phyloP scores from a whole-genome alignment of 768 basidiomycete species.

The Cubamyces sp. region DNA sequence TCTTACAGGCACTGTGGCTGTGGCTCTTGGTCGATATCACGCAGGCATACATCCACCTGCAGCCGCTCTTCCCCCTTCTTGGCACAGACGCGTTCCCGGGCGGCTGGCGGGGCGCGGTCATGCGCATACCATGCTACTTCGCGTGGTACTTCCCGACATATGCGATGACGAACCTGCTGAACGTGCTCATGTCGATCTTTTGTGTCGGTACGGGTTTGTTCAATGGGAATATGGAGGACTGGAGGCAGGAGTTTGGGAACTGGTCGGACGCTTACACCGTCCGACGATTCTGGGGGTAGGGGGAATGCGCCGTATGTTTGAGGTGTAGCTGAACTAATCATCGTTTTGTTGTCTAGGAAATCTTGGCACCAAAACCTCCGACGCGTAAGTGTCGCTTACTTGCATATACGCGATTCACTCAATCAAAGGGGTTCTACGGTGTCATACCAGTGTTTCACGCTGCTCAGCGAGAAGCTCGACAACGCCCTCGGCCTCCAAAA shows the following conservation, averaged over 20 bases:
- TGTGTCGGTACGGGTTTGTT: conserved; percentile 26
- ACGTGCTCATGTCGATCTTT: conserved; percentile 10
- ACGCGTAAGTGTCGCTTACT: conserved; percentile 29
- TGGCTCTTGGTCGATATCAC: conserved; percentile 8
- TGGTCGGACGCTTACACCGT: conserved; percentile 42
- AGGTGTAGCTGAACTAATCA: background rate
- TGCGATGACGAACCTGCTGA: background rate
- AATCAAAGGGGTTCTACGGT: too few species aligned
- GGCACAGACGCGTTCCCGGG: conserved; percentile 2
- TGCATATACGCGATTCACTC: background rate
- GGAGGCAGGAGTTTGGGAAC: conserved; percentile 43
- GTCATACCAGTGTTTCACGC: conserved; percentile 30
- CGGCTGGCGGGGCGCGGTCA: conserved; percentile 1
- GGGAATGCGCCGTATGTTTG: conserved; percentile 14
- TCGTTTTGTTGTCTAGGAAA: conserved; percentile 27
- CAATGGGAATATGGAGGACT: conserved; percentile 38
- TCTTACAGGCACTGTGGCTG: background rate
- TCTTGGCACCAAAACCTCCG: conserved; percentile 45
- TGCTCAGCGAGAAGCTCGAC: conserved; percentile 32
- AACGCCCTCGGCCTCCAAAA: conserved; percentile 29
- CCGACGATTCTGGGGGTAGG: conserved; percentile 46
- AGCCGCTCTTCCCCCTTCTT: background rate
- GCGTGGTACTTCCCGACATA: background rate
- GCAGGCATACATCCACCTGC: conserved; percentile 13
- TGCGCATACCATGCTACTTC: conserved; percentile 2